Conservation (phyloP, 345 rosid species). For the Gynandropsis gynandra region DNA sequence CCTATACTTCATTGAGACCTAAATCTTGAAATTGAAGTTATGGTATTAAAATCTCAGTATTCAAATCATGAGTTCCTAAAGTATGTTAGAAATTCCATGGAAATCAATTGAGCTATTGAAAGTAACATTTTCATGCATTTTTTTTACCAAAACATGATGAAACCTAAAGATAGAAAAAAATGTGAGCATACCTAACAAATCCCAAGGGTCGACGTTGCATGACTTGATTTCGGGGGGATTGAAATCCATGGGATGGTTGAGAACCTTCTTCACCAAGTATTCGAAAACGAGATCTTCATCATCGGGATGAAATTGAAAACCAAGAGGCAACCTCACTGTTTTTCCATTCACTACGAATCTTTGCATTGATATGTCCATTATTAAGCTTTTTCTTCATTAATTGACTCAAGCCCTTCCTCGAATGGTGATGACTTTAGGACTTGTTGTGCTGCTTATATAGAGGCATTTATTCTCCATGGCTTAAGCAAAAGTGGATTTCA, state of each 20-base stretch:
- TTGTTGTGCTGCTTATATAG: too few relatives aligned
- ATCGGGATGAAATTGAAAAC: constrained; percentile 66
- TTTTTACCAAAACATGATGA: background rate
- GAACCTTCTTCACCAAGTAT: constrained; percentile 54
- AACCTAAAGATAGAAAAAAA: background rate
- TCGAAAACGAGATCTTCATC: constrained; percentile 70
- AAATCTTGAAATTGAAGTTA: too few relatives aligned
- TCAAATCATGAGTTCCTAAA: too few relatives aligned
- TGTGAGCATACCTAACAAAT: constrained; percentile 48
- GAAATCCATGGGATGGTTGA: constrained; percentile 46
- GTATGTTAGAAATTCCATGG: too few relatives aligned
- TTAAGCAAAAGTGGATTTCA: too few relatives aligned
- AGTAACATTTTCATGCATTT: constrained; percentile 2
- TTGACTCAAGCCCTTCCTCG: too few relatives aligned
- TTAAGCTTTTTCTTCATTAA: background rate
- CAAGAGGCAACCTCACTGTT: constrained; percentile 51
- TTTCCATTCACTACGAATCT: constrained; percentile 36
- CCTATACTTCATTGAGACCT: too few relatives aligned
- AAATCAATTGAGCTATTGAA: too few relatives aligned
- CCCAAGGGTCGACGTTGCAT: constrained; percentile 66
- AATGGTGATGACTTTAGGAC: too few relatives aligned
- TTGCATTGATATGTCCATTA: constrained; percentile 28
- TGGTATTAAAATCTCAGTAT: too few relatives aligned
- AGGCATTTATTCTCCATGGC: too few relatives aligned
- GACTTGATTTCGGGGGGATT: constrained; percentile 52